Evolutionary conservation across 495 filamentous ascomycete species (phyloP), one percentile per base, ranked within the genome.

Genomic region (Podospora australis): DNA sequence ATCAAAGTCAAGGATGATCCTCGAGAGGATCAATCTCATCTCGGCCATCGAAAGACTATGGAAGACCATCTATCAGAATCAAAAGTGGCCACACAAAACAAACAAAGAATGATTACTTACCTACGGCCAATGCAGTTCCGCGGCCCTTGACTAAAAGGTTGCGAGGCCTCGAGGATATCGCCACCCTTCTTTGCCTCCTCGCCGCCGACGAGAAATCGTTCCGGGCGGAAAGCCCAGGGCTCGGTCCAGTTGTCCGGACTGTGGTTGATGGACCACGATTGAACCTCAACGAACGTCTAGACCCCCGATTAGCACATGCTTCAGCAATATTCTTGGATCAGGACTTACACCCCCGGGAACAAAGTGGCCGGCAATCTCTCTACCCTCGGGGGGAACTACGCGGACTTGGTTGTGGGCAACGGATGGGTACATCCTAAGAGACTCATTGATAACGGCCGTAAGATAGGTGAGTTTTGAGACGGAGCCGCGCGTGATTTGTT

Each of bases 371-470:
- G 60, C 46, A 23, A 84, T 67, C 2, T 50, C 51, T 8, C 48
- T 64, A 25, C 80, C 79, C 2, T 62, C 67, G 3, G 55, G 44
- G 0, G 76, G 71, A 5, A 65, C 60, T 0, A 66, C 35, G 2
- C 80, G 67, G 0, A 70, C 65, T 19, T 74, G 47, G 1, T 64
- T 64, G 35, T 50, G 60, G 0, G 72, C 54, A 2, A 73, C 63
- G 0, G 81, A 75, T 2, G 80, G 74, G 55, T 76, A 78, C 42
- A 80, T 59, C 2, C 81, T 71, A 58, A 83, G 55, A 1, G 65
- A 56, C 54, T 84, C 81, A 36, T 78, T 62, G 1, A 82, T 57
- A n/a, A 70, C 71, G 2, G 78, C 80, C 4, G 71, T 39, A 55
- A 83, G 56, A 56, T 81, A 83, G 1, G 68, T 29, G 2, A 83